Conservation (phyloP, 805 yeast species). For the Candida silvatica region DNA sequence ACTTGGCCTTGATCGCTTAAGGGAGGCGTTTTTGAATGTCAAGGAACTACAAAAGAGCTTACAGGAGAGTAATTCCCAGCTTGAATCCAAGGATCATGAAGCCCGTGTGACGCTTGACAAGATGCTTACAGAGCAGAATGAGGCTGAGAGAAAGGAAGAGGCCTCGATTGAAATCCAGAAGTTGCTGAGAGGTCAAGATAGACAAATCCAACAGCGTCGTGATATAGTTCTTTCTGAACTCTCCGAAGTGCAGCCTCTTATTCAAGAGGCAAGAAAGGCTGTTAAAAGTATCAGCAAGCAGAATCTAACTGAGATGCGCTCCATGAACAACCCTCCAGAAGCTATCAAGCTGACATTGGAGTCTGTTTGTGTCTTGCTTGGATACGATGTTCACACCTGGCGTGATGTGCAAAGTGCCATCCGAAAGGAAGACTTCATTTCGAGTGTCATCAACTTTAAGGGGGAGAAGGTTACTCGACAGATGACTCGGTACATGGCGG, state of each 20-base stretch:
- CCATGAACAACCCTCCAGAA: conserved; percentile 87
- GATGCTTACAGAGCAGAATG: conserved; percentile 81
- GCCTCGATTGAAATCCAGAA: conserved; percentile 72
- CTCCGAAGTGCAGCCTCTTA: conserved; percentile 76
- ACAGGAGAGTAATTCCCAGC: conserved; percentile 38
- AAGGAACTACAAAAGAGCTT: conserved; percentile 47
- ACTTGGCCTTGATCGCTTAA: conserved; percentile 64
- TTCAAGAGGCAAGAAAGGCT: conserved; percentile 74
- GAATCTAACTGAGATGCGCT: conserved; percentile 80
- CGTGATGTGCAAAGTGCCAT: conserved; percentile 75
- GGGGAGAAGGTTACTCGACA: conserved; percentile 51
- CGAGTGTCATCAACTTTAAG: conserved; percentile 70
- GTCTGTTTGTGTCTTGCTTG: conserved; percentile 78
- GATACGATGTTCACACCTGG: conserved; percentile 63
- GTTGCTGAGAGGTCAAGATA: conserved; percentile 61
- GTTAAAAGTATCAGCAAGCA: conserved; percentile 92
- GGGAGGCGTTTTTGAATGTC: conserved; percentile 71
- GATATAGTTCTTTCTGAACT: conserved; percentile 51
- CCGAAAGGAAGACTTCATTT: conserved; percentile 79
- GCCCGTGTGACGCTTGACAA: conserved; percentile 64
- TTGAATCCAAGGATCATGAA: conserved; percentile 51
- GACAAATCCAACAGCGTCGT: conserved; percentile 45
- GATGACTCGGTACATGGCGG: conserved; percentile 48
- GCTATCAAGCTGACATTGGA: conserved; percentile 81
- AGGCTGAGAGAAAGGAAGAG: conserved; percentile 84